phyloP scores from a whole-genome alignment of 2,329 filamentous ascomycete genomes.

The Pseudogymnoascus sp. region DNA sequence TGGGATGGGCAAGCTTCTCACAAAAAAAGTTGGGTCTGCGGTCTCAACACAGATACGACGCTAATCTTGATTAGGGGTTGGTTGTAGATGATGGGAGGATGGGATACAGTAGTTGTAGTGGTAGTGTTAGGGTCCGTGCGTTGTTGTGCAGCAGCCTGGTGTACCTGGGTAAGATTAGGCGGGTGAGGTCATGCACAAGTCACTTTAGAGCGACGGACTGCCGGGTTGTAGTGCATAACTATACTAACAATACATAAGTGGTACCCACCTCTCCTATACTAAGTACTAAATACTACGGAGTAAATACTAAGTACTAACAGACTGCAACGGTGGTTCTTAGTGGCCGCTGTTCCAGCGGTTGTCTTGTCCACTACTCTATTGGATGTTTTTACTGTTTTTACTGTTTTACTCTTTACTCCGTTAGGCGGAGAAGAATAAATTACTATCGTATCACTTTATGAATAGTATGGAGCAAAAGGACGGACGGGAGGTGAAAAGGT shows the following conservation, averaged over 20 bases:
- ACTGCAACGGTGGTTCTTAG: not conserved
- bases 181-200: not conserved
- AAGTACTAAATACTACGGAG: too few species aligned
- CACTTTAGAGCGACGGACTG: not conserved
- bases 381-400: too few species aligned
- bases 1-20: slow-evolving; percentile 10
- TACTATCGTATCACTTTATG: not conserved
- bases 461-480: not conserved
- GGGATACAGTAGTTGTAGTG: too few species aligned
- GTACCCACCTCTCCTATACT: slow-evolving; percentile 1
- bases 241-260: not conserved
- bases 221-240: not conserved
- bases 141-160: not conserved
- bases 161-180: not conserved
- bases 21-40: slow-evolving; percentile 7
- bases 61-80: not conserved
- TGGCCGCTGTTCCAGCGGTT: not conserved
- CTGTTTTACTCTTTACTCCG: too few species aligned
- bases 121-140: not conserved
- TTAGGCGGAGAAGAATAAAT: too few species aligned
- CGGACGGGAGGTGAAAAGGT: not conserved
- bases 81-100: not conserved
- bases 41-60: slow-evolving; percentile 7
- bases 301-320: too few species aligned
- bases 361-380: not conserved